Evolutionary conservation across 2,329 filamentous ascomycete genomes (phyloP).

Genomic region (Aspergillus sp.): DNA sequence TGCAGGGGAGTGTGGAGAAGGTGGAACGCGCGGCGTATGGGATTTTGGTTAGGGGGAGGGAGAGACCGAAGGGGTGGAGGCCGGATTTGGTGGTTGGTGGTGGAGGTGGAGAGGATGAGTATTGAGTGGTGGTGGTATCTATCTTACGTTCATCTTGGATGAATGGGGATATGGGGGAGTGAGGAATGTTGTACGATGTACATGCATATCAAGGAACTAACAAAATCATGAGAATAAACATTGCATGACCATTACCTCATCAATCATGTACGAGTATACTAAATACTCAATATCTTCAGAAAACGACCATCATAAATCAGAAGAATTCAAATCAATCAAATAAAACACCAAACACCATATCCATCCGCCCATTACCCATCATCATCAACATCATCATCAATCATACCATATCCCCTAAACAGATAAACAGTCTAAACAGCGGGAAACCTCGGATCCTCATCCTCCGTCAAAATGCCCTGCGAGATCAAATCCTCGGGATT

Average conservation of each 20-base stretch:
- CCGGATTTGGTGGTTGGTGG: constrained; percentile 66
- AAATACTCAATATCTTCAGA: too few species aligned
- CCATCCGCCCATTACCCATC: neutral
- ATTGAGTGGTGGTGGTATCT: constrained; percentile 25
- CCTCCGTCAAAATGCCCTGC: constrained; percentile 74
- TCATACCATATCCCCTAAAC: neutral
- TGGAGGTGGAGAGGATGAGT: constrained; percentile 42
- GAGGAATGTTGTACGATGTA: too few species aligned
- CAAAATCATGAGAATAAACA: neutral
- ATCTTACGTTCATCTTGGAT: too few species aligned
- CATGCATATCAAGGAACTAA: neutral
- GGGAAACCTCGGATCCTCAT: constrained; percentile 48
- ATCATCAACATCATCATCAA: neutral
- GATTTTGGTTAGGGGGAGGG: constrained; percentile 79
- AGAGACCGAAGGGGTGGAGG: constrained; percentile 88
- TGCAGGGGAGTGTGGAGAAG: constrained; percentile 87
- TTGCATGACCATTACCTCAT: neutral
- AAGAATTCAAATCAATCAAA: neutral
- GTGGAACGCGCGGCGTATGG: constrained; percentile 90
- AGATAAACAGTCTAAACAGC: constrained; percentile 3
- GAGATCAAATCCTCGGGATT: constrained; percentile 74
- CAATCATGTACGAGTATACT: neutral
- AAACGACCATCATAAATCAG: neutral
- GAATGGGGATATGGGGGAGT: accelerated
- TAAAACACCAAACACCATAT: neutral